Conservation (phyloP, 257 asterid species). For the Galeopsis tetrahit region DNA sequence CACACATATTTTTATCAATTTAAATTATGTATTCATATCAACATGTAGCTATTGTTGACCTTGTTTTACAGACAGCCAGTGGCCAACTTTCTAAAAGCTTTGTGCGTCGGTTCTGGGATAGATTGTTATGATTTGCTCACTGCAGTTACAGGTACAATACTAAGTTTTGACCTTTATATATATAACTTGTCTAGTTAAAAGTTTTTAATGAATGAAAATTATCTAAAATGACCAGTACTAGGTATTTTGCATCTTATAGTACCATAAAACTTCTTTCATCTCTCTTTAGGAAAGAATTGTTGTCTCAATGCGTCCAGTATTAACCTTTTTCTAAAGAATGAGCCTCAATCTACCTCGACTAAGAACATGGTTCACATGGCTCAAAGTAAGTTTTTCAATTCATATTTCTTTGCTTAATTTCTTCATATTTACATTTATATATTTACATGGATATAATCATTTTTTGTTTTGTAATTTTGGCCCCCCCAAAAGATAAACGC, state of each 20-base stretch:
- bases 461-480: no score
- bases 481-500: no score
- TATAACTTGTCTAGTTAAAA: no score
- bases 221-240: no score
- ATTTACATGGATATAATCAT: neutral
- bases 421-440: neutral
- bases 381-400: slow-evolving; percentile 62
- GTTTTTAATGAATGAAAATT: no score
- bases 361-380: slow-evolving; percentile 84
- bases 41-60: neutral
- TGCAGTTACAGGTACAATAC: slow-evolving; percentile 62
- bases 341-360: slow-evolving; percentile 84
- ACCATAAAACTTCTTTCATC: neutral
- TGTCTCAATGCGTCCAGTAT: slow-evolving; percentile 75
- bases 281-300: slow-evolving; percentile 68
- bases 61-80: slow-evolving; percentile 46
- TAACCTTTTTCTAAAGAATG: slow-evolving; percentile 59
- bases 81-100: slow-evolving; percentile 41
- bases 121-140: slow-evolving; percentile 68
- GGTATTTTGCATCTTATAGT: neutral
- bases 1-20: no score
- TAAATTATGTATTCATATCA: no score
- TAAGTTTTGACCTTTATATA: no score
- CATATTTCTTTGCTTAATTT: neutral
- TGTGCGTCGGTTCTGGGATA: slow-evolving; percentile 53